These are phyloP conservation scores for Coccomyxa sp. DNA, from an alignment of 139 green algal species.

Conservation along the genomic window DNA sequence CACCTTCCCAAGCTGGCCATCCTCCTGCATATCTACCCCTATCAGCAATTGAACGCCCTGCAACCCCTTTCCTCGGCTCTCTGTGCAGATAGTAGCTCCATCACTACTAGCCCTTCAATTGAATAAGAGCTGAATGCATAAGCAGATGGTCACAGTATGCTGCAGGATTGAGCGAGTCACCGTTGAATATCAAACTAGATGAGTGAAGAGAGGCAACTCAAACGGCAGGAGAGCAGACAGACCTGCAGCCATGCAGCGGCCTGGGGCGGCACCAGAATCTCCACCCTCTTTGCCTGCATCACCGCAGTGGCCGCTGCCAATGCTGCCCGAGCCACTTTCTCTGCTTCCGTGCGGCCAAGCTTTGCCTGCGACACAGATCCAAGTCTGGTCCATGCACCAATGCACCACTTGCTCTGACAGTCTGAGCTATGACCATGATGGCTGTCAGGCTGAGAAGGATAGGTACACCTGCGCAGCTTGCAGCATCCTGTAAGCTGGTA, in stretches of 20 bases:
- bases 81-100: background rate
- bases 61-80: background rate
- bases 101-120: background rate
- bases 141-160: background rate
- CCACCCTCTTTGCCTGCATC: background rate
- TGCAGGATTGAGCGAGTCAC: background rate
- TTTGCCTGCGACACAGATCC: too few species aligned
- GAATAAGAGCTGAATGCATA: background rate
- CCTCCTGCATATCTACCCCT: background rate
- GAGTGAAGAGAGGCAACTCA: background rate
- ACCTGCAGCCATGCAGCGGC: background rate
- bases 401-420: too few species aligned
- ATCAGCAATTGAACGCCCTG: background rate
- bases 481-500: too few species aligned
- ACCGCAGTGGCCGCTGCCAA: background rate
- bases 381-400: too few species aligned
- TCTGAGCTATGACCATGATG: too few species aligned
- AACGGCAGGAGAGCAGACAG: background rate
- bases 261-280: background rate
- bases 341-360: background rate
- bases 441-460: too few species aligned
- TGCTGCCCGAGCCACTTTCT: background rate
- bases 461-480: too few species aligned
- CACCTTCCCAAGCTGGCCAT: background rate
- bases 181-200: background rate